phyloP scores from a whole-genome alignment of 2,329 filamentous ascomycete species.

The Monilinia fructicola region DNA sequence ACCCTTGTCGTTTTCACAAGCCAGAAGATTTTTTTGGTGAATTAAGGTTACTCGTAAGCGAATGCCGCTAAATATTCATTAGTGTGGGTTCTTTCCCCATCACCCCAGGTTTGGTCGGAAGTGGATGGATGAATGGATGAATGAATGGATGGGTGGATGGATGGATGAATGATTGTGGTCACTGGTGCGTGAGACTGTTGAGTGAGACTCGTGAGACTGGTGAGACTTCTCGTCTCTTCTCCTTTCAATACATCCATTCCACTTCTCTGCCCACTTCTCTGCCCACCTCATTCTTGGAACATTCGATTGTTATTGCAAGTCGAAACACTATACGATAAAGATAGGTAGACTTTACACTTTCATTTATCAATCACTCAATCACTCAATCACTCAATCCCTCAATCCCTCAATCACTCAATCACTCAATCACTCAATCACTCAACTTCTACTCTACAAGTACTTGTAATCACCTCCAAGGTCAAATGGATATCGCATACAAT shows the following conservation, averaged over 20 bases:
- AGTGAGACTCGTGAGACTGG: too few species aligned
- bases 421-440: too few species aligned
- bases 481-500: slow-evolving; percentile 62
- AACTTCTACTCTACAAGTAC: too few species aligned
- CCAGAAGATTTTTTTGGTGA: slow-evolving; percentile 23
- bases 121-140: neutral
- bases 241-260: neutral
- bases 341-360: neutral
- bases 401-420: too few species aligned
- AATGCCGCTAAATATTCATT: slow-evolving; percentile 12
- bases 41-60: neutral
- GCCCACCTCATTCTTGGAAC: slow-evolving; percentile 12
- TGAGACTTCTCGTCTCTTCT: slow-evolving; percentile 16
- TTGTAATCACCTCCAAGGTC: too few species aligned
- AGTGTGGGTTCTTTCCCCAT: neutral
- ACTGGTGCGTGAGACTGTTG: too few species aligned
- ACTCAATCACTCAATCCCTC: too few species aligned
- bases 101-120: slow-evolving; percentile 21
- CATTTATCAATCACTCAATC: neutral
- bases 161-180: too few species aligned
- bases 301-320: slow-evolving; percentile 7
- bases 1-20: slow-evolving; percentile 31
- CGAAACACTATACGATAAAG: neutral
- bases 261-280: slow-evolving; percentile 11
- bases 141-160: too few species aligned